Evolutionary conservation across 805 yeast genomes (phyloP).

Genomic region (Scheffersomyces amazonensis): DNA sequence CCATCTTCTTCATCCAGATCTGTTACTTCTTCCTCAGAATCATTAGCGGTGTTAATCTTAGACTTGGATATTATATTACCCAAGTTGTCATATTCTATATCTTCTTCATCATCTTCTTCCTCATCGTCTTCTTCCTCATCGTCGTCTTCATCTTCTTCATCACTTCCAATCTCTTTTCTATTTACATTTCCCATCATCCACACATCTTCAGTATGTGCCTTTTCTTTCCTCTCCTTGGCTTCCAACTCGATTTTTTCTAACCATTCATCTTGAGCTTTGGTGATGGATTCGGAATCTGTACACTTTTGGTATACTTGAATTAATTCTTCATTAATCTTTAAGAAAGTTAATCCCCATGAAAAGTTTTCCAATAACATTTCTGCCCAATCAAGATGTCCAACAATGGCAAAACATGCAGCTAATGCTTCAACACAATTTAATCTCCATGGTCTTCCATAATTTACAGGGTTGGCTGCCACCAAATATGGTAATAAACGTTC

Average conservation of each 20-base stretch:
- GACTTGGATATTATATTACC: conserved; percentile 15
- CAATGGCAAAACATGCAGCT: conserved; percentile 95
- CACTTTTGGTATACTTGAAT: conserved; percentile 73
- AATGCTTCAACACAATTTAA: conserved; percentile 95
- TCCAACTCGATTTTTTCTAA: conserved; percentile 66
- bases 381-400: conserved; percentile 91
- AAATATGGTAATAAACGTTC: conserved; percentile 88
- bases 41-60: conserved; percentile 8
- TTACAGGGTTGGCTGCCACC: conserved; percentile 96
- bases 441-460: conserved; percentile 95
- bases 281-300: conserved; percentile 74
- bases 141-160: conserved; percentile 6
- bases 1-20: conserved; percentile 2
- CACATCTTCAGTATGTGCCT: conserved; percentile 53
- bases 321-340: conserved; percentile 78
- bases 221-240: conserved; percentile 56
- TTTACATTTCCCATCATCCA: conserved; percentile 83
- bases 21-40: conserved; percentile 7
- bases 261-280: conserved; percentile 72
- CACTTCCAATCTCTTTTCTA: conserved; percentile 21
- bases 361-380: conserved; percentile 69
- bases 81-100: conserved; percentile 14
- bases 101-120: conserved; percentile 10
- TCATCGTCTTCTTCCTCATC: conserved; percentile 9
- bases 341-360: conserved; percentile 90